Evolutionary conservation across 2,329 filamentous ascomycete genomes (phyloP).

Genomic region (Colletotrichum tofieldiae): DNA sequence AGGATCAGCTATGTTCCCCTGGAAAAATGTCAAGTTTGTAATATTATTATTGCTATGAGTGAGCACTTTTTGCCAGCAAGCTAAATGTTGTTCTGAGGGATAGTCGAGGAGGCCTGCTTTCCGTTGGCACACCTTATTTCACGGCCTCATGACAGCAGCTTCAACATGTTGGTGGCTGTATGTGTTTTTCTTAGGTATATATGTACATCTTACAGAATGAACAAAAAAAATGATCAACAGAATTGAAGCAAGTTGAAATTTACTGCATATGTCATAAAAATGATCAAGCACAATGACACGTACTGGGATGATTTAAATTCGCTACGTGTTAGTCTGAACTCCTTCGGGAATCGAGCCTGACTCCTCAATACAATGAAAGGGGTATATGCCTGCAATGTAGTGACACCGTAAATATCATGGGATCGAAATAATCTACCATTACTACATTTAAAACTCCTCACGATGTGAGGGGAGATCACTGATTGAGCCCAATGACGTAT

Average conservation of each 20-base stretch:
- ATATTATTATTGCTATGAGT: neutral
- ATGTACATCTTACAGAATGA: too few relatives aligned
- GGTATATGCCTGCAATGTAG: neutral
- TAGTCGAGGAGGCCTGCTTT: neutral
- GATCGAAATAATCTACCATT: neutral
- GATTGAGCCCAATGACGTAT: neutral
- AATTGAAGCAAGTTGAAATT: too few relatives aligned
- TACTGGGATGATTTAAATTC: too few relatives aligned
- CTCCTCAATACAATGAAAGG: neutral
- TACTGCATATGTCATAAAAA: too few relatives aligned
- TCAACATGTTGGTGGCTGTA: neutral
- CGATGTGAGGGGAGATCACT: neutral
- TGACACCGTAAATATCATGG: too few relatives aligned
- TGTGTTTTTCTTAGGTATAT: neutral
- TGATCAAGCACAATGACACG: too few relatives aligned
- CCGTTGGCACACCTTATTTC: neutral
- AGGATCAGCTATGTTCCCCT: too few relatives aligned
- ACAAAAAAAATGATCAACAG: too few relatives aligned
- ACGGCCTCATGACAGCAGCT: neutral
- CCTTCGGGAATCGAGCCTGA: neutral
- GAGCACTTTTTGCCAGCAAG: neutral
- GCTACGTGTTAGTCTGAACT: neutral
- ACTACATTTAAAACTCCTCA: neutral
- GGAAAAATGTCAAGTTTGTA: too few relatives aligned
- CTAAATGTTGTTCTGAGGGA: neutral